Percentiles rank a stretch among this genome's conserved stretches.
phyloP scores from a whole-genome alignment of 331 rosid species.

The Malus hybrid region DNA sequence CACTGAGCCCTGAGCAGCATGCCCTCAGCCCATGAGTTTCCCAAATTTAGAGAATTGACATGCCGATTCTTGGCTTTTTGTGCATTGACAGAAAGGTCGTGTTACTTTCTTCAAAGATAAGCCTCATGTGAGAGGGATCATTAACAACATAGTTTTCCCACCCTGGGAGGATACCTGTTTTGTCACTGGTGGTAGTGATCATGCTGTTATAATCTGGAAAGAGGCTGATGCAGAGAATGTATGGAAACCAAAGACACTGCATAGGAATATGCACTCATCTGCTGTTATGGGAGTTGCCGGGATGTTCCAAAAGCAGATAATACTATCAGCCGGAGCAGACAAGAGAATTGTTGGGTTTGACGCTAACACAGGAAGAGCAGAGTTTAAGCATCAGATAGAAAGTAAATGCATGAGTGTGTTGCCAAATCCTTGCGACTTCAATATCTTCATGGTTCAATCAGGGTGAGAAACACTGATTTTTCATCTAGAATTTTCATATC shows the following conservation, averaged over 20 bases:
- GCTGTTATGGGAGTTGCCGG: conserved; percentile 98
- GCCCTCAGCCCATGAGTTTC: background rate
- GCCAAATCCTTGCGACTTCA: conserved; percentile 85
- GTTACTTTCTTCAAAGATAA: conserved; percentile 65
- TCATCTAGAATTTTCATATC: background rate
- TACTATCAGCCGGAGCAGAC: conserved; percentile 90
- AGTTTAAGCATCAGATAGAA: conserved; percentile 81
- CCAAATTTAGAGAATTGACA: background rate
- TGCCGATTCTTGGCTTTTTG: conserved; percentile 9
- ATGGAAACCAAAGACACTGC: conserved; percentile 81
- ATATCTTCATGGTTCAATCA: conserved; percentile 89
- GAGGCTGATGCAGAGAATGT: conserved; percentile 44
- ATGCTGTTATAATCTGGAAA: conserved; percentile 79
- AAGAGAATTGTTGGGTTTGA: conserved; percentile 74
- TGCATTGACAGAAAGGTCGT: conserved; percentile 50
- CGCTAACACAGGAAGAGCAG: conserved; percentile 45
- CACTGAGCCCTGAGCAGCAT: background rate
- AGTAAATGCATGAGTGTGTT: conserved; percentile 92
- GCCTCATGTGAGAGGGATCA: conserved; percentile 90
- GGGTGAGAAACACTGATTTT: conserved; percentile 44
- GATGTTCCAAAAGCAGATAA: conserved; percentile 65
- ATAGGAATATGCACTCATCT: conserved; percentile 72
- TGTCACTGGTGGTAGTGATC: conserved; percentile 91
- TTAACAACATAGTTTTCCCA: conserved; percentile 64
- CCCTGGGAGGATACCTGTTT: conserved; percentile 80